These are phyloP conservation scores for Verticillium dahliae DNA, from an alignment of 2,329 filamentous ascomycete species.

Conservation along the genomic window DNA sequence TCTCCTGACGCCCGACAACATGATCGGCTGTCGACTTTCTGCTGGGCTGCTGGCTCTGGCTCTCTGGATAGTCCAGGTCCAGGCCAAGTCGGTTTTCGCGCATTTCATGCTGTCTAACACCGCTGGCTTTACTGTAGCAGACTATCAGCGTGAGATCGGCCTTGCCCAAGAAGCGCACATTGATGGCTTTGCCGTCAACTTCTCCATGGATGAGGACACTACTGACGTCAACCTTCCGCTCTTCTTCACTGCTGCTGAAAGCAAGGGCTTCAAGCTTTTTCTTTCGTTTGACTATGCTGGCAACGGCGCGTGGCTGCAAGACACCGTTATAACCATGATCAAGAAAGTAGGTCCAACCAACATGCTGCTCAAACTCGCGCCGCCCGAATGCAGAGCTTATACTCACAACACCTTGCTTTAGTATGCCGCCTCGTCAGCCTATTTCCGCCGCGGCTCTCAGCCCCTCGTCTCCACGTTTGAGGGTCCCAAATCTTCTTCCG, in stretches of 20 bases:
- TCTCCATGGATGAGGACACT: constrained; percentile 2
- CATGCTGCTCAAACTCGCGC: background rate
- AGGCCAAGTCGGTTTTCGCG: constrained; percentile 7
- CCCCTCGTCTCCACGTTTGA: constrained; percentile 48
- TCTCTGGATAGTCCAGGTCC: background rate
- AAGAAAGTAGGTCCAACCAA: background rate
- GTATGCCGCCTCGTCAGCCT: constrained; percentile 16
- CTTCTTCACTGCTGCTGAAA: constrained; percentile 4
- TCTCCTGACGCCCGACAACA: too few relatives aligned
- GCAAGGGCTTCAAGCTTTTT: constrained; percentile 25
- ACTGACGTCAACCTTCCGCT: background rate
- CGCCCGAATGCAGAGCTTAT: background rate
- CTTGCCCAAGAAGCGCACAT: constrained; percentile 10
- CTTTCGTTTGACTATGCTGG: constrained; percentile 33
- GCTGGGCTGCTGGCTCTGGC: constrained; percentile 4
- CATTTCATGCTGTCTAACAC: constrained; percentile 12
- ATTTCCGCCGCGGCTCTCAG: constrained; percentile 19
- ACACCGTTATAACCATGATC: constrained; percentile 18
- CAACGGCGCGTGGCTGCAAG: constrained; percentile 18
- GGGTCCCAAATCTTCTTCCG: constrained; percentile 29
- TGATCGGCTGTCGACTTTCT: background rate
- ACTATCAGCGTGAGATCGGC: constrained; percentile 8
- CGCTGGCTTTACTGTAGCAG: constrained; percentile 4
- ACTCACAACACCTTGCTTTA: background rate
- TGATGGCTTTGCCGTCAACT: constrained; percentile 9